phyloP scores from a whole-genome alignment of 306 rosid genomes.

The Senna siamea region DNA sequence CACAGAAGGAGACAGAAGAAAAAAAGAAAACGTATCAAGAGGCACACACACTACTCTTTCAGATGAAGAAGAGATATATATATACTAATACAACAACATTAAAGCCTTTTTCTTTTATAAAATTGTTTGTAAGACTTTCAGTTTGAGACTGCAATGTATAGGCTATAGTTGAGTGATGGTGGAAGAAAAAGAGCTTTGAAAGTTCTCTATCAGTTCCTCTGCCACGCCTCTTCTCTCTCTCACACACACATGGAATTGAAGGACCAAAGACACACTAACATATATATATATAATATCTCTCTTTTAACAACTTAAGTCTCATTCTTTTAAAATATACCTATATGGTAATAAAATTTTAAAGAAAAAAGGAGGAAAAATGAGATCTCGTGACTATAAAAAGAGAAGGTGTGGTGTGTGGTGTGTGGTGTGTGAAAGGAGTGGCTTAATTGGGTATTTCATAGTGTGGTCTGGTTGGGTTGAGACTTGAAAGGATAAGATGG shows the following conservation, averaged over 20 bases:
- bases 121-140: constrained; percentile 67
- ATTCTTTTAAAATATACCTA: no score
- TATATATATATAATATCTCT: no score
- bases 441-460: constrained; percentile 45
- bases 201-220: constrained; percentile 94
- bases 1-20: constrained; percentile 56
- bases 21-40: constrained; percentile 8
- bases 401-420: constrained; percentile 23
- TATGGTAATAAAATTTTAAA: no score
- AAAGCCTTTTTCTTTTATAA: no score
- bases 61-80: no score
- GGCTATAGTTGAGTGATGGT: constrained; percentile 89
- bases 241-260: constrained; percentile 45
- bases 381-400: constrained; percentile 91
- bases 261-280: constrained; percentile 44
- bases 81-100: no score
- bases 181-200: constrained; percentile 95
- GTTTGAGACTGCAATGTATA: constrained; percentile 87
- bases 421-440: constrained; percentile 7
- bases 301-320: no score
- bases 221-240: constrained; percentile 12
- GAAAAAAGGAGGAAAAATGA: neutral
- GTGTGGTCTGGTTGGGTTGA: constrained; percentile 57
- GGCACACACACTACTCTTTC: no score
- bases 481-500: constrained; percentile 39